Base-by-base conservation (phyloP, 2,329 filamentous ascomycete species). In the Pseudogymnoascus verrucosus region DNA sequence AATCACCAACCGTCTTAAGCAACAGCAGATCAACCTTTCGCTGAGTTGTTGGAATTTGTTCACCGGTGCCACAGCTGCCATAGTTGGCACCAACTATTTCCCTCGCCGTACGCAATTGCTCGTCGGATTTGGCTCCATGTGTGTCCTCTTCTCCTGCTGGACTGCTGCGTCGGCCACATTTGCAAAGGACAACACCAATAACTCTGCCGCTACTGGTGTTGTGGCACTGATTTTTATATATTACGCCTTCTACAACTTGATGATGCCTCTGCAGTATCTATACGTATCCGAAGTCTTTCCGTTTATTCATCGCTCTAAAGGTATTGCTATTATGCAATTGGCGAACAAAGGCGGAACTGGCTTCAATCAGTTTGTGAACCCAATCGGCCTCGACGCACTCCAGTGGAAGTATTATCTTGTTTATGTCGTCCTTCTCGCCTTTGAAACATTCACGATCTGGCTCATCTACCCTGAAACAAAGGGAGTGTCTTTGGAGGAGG, bases 351-450 rank as follows among this genome's bases (percentile, higher is more conserved):
- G 31, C 3, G 61, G 39, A 28, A 36, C 42, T 19, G 37, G 31
- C 51, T 78, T 78, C 68, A 78, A 78, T 66, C 73, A 74, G 62
- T 78, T 76, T 62, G 76, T 76, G 39, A 78, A 78, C 64, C 76
- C 77, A 0, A 72, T 78, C 7, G 77, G 74, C 0, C 71, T 76
- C 6, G 67, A 69, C 0, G 65, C 65, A 0, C 69, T 77, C 21
- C 64, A 66, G 11, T 78, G 76, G 76, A 75, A 70, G 62, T 78
- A 75, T 62, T 78, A 77, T 63, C 69, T 74, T 61, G 69, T 77
- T 5, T 77, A 76, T 62, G 67, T 72, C 59, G 72, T 64, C 16
- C 73, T 73, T 63, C 62, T 74, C 28, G 64, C 68, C 11, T 62
- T 73, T 21, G 72, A 74, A 64, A 62, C 72, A 36, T 61, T 67